A percentile compares a stretch with the other conserved stretches of the same genome.
phyloP scores from a whole-genome alignment of 441 rosid species.

The Jatropha podagrica region DNA sequence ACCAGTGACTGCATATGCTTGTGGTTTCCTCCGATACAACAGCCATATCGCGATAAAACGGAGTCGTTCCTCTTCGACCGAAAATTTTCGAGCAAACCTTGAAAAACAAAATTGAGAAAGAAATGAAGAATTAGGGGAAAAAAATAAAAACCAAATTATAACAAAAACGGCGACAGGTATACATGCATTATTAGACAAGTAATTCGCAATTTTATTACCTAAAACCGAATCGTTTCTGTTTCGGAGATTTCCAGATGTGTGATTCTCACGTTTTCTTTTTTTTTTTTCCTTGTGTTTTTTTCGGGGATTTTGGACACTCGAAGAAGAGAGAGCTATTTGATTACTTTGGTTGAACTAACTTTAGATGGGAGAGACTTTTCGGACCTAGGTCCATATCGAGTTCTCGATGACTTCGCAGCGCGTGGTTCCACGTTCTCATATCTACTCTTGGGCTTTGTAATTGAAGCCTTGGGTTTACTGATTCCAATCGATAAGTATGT shows the following conservation, averaged over 20 bases:
- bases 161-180: neutral
- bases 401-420: neutral
- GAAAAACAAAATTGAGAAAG: neutral
- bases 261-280: neutral
- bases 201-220: neutral
- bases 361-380: conserved; percentile 5
- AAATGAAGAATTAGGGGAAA: no score
- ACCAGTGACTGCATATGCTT: conserved; percentile 82
- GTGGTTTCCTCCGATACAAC: conserved; percentile 59
- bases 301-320: neutral
- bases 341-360: conserved; percentile 3
- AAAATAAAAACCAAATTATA: neutral
- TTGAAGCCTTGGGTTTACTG: no score
- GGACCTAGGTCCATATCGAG: neutral
- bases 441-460: neutral
- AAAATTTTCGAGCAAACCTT: conserved; percentile 6
- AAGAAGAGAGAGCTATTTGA: neutral
- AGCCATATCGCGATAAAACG: conserved; percentile 48
- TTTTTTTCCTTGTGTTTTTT: neutral
- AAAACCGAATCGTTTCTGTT: neutral
- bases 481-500: no score
- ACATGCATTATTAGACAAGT: neutral
- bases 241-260: neutral
- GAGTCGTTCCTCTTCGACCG: conserved; percentile 15
- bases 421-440: neutral